Percentiles rank a stretch among this genome's conserved stretches.
Evolutionary conservation across 129 eudicot genomes (phyloP).

Genomic region (Pseudognaphalium luteoalbum): DNA sequence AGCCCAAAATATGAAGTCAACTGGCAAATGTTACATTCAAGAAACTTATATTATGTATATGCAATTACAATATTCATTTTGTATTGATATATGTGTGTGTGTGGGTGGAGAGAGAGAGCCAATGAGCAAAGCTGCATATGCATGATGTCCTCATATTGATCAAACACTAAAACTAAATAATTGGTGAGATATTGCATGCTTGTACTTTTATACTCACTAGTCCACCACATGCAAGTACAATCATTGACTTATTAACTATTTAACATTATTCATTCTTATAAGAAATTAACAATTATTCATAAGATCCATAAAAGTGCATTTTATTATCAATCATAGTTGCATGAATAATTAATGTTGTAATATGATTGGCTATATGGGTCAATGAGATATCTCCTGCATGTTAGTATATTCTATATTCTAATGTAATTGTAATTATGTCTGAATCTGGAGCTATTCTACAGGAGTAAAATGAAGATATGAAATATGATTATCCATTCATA

Average conservation of each 20-base stretch:
- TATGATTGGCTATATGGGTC: conserved; percentile 35
- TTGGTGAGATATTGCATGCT: conserved; percentile 27
- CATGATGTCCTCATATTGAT: conserved; percentile 21
- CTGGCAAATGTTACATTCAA: conserved; percentile 35
- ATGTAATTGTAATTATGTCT: not conserved
- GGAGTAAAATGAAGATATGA: conserved; percentile 3
- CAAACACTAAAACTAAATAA: conserved; percentile 30
- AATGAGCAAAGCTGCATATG: conserved; percentile 41
- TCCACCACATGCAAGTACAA: conserved; percentile 31
- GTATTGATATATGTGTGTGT: conserved; percentile 27
- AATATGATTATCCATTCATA: not conserved
- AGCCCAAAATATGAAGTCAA: conserved; percentile 29
- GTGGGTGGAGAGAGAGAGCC: conserved; percentile 24
- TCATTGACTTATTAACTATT: conserved; percentile 24
- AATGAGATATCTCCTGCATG: conserved; percentile 19
- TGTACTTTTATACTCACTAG: conserved; percentile 34
- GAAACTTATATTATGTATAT: conserved; percentile 21
- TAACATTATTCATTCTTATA: not conserved
- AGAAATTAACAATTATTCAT: conserved; percentile 22
- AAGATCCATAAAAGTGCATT: conserved; percentile 20
- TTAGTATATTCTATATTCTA: conserved; percentile 17
- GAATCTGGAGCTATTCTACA: not conserved
- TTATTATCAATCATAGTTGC: conserved; percentile 7
- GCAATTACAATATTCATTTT: conserved; percentile 9
- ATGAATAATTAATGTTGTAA: conserved; percentile 18